These are phyloP conservation scores for Neurospora sp. DNA, from an alignment of 495 filamentous ascomycete genomes.

Conservation along the genomic window DNA sequence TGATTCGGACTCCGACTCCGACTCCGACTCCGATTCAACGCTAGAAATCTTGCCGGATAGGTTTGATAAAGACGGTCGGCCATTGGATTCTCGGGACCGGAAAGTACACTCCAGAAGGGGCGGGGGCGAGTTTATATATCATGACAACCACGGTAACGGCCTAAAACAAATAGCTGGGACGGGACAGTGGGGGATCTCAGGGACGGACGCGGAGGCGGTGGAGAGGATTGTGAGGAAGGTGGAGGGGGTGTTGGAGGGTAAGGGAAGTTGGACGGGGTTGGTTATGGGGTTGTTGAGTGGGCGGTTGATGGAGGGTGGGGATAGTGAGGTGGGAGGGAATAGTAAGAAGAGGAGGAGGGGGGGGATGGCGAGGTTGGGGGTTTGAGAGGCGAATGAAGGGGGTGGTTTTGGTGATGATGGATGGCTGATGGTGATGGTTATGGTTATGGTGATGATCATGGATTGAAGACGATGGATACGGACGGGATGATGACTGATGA, in stretches of 20 bases:
- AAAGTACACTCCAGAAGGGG: constrained; percentile 11
- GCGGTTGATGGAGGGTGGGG: constrained; percentile 11
- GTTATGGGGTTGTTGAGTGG: constrained; percentile 19
- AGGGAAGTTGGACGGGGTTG: constrained; percentile 18
- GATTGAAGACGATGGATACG: neutral
- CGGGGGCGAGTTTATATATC: constrained; percentile 23
- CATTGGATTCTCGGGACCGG: constrained; percentile 16
- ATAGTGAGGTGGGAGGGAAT: neutral
- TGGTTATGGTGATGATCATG: too few relatives aligned
- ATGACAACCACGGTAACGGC: constrained; percentile 2
- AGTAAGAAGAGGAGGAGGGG: neutral
- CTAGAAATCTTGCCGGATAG: constrained; percentile 49
- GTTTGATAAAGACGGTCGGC: constrained; percentile 53
- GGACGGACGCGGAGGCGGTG: constrained; percentile 23
- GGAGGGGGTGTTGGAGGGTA: constrained; percentile 24
- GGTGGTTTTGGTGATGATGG: neutral
- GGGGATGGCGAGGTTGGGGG: constrained; percentile 1
- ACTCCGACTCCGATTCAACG: constrained; percentile 23
- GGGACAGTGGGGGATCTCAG: constrained; percentile 20
- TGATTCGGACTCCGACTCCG: constrained; percentile 20
- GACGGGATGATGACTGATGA: neutral
- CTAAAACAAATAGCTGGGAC: neutral
- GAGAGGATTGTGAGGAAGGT: constrained; percentile 22
- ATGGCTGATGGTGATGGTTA: too few relatives aligned
- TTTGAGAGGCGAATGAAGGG: neutral